Evolutionary conservation across 331 rosid species (phyloP), one percentile per base, ranked within the genome.

Genomic region (Phaseolus coccineus): DNA sequence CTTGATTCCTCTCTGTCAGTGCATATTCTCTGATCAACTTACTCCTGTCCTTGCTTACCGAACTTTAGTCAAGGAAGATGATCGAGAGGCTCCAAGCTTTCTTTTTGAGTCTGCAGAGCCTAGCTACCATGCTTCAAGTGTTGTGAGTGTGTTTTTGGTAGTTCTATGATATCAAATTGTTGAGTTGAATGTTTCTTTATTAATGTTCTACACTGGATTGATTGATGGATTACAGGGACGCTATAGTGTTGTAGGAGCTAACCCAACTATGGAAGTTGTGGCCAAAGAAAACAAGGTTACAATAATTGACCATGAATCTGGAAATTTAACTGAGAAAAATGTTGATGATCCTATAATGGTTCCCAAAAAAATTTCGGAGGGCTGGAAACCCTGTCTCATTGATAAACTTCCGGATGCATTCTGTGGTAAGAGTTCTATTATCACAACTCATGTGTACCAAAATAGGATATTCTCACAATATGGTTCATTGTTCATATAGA

Each of bases 11-110:
- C 66, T 95, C 8, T 77, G 72, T 64, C 83, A 81, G 33, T 83
- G 94, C 74, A 81, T 95, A 76, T 93, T 95, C 83, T 85, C 98
- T 3, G 98, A 95, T 77, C 99, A 95, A 48, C 91, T 95, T 35
- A 91, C 99, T 51, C 99, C 99, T 4, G 91, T 95, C 39, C 90
- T 93, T 52, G 99, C 98, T 9, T 95, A 95, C 85, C 98, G 98
- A 19, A 81, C 86, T 73, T 86, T 95, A 85, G 97, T 91, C 33
- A 87, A 93, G 81, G 94, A 91, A 79, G 98, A 93, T 68, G 97
- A 95, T 71, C 72, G 96, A 31, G 98, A 95, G 76, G 91, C 98
- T 81, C 96, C 99, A 1, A 95, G 99, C 82, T 95, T 95, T 89
- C 91, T 95, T 6, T 93, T 87, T 37, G 98, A 95, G 74, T 90